phyloP scores from a whole-genome alignment of 441 rosid species.

The Erodium texanum region DNA sequence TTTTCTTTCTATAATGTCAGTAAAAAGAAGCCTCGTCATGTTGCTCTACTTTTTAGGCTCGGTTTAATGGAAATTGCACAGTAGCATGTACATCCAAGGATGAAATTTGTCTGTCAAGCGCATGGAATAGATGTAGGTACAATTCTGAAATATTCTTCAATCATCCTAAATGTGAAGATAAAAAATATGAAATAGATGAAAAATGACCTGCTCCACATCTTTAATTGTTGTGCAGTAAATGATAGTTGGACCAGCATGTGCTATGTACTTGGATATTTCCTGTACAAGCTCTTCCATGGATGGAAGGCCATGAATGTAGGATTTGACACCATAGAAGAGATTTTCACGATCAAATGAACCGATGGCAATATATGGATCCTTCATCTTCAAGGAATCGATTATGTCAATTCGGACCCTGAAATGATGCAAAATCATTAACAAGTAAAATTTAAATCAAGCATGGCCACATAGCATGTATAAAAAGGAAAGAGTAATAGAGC shows the following conservation, averaged over 20 bases:
- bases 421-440: slow-evolving; percentile 7
- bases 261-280: slow-evolving; percentile 32
- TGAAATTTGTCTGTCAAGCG: neutral
- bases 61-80: neutral
- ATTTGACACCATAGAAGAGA: slow-evolving; percentile 44
- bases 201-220: slow-evolving; percentile 36
- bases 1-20: neutral
- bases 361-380: slow-evolving; percentile 34
- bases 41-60: neutral
- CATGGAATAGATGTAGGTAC: neutral
- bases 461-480: neutral
- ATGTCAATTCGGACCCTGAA: slow-evolving; percentile 39
- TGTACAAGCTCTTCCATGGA: slow-evolving; percentile 34
- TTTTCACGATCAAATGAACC: slow-evolving; percentile 49
- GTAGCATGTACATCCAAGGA: neutral
- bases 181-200: neutral
- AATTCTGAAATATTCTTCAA: neutral
- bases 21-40: neutral
- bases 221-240: slow-evolving; percentile 42
- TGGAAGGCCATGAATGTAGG: slow-evolving; percentile 23
- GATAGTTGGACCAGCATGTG: slow-evolving; percentile 29
- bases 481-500: neutral
- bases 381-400: slow-evolving; percentile 35
- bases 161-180: neutral
- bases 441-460: neutral